These are phyloP conservation scores for Breviolum minutum DNA, from an alignment of 73 alveolate genomes.

Conservation along the genomic window DNA sequence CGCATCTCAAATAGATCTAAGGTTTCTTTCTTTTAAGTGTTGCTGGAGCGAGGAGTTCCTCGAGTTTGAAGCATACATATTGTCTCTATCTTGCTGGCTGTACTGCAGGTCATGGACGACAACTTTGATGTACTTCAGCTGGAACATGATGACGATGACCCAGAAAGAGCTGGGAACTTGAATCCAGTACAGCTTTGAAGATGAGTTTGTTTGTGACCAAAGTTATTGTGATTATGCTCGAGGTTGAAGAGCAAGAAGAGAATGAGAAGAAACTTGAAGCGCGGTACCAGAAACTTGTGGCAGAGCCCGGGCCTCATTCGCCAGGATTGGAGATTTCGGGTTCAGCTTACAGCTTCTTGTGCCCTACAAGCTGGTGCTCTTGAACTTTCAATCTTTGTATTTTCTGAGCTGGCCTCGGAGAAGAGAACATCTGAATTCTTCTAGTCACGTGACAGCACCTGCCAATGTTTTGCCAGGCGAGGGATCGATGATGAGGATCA, in stretches of 20 bases:
- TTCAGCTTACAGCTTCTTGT: not conserved
- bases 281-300: conserved; percentile 55
- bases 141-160: conserved; percentile 85
- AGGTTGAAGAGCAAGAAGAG: conserved; percentile 92
- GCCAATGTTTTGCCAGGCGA: not conserved
- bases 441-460: not conserved
- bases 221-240: not conserved
- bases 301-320: conserved; percentile 2
- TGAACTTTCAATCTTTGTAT: too few relatives aligned
- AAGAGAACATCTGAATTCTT: not conserved
- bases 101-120: conserved; percentile 60
- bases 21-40: too few relatives aligned
- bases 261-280: conserved; percentile 85
- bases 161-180: conserved; percentile 25
- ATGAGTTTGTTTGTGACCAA: not conserved
- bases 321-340: not conserved
- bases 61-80: too few relatives aligned
- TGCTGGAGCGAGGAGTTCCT: too few relatives aligned
- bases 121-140: conserved; percentile 81
- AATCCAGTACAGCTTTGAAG: not conserved
- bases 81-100: not conserved
- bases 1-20: too few relatives aligned
- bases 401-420: too few relatives aligned
- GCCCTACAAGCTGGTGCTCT: not conserved
- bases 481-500: conserved; percentile 25